phyloP scores from a whole-genome alignment of 2,329 filamentous ascomycete genomes.

The Corniculantispora saksenae region DNA sequence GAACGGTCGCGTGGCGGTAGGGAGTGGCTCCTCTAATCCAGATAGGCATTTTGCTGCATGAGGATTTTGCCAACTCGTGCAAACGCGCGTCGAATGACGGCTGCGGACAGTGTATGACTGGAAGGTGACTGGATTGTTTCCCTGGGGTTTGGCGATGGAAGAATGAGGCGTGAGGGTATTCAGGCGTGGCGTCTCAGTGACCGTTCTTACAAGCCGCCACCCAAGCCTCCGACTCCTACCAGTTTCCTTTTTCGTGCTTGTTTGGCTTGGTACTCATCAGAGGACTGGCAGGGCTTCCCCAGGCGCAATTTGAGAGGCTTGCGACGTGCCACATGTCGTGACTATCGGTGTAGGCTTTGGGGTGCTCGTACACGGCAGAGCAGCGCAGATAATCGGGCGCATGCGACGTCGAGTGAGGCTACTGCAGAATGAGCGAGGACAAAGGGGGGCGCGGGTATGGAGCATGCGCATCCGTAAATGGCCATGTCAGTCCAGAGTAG shows the following conservation, averaged over 20 bases:
- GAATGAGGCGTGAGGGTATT: background rate
- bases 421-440: background rate
- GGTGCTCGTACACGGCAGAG: background rate
- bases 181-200: constrained; percentile 1
- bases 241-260: constrained; percentile 9
- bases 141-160: background rate
- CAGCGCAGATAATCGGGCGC: background rate
- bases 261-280: background rate
- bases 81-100: background rate
- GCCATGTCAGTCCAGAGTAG: background rate
- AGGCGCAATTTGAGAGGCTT: background rate
- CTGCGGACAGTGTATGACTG: background rate
- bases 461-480: background rate
- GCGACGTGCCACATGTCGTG: background rate
- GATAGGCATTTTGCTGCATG: background rate
- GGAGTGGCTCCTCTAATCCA: background rate
- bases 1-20: background rate
- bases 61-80: background rate
- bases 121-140: background rate
- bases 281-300: background rate
- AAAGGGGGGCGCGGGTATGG: constrained; percentile 3
- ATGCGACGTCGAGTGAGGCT: constrained; percentile 4
- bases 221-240: background rate
- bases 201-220: constrained; percentile 8
- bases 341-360: constrained; percentile 10